Evolutionary conservation across 331 rosid species (phyloP).

Genomic region (Pyrus hybrid): DNA sequence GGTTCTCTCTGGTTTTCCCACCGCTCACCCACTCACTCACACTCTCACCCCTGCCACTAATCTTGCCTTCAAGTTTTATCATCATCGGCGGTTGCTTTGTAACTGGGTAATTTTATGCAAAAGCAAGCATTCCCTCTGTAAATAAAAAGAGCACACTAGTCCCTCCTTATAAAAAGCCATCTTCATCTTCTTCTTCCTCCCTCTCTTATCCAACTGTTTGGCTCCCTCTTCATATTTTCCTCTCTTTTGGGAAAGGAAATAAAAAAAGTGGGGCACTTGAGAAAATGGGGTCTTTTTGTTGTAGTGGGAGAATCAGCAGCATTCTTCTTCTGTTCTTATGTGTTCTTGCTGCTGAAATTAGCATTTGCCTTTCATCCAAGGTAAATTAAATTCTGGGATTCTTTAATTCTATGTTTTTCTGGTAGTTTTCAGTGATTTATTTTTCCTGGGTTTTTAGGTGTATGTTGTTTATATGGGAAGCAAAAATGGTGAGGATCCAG

Average conservation of each 20-base stretch:
- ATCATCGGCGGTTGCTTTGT: slow-evolving; percentile 5
- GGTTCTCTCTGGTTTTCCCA: not conserved
- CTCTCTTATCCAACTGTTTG: not conserved
- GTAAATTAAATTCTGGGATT: slow-evolving; percentile 17
- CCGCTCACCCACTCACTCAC: not conserved
- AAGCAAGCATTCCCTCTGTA: not conserved
- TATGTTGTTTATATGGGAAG: slow-evolving; percentile 87
- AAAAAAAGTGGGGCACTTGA: slow-evolving; percentile 1
- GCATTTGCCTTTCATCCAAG: slow-evolving; percentile 44
- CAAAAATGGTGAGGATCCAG: slow-evolving; percentile 50
- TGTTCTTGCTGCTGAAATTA: slow-evolving; percentile 32
- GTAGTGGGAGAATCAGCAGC: slow-evolving; percentile 12
- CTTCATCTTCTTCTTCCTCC: not conserved
- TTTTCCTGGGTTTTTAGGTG: slow-evolving; percentile 37
- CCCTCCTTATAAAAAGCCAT: not conserved
- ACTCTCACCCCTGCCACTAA: slow-evolving; percentile 12
- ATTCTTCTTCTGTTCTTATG: slow-evolving; percentile 32
- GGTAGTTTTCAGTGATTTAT: not conserved
- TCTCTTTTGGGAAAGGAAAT: slow-evolving; percentile 6
- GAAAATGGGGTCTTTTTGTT: slow-evolving; percentile 30
- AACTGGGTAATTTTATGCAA: not conserved
- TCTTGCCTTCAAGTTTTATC: slow-evolving; percentile 29
- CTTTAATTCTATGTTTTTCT: not conserved
- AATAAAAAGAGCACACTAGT: not conserved
- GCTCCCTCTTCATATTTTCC: not conserved